Base-by-base conservation (phyloP, 2,329 filamentous ascomycete species). In the Aspergillus fumigatus region DNA sequence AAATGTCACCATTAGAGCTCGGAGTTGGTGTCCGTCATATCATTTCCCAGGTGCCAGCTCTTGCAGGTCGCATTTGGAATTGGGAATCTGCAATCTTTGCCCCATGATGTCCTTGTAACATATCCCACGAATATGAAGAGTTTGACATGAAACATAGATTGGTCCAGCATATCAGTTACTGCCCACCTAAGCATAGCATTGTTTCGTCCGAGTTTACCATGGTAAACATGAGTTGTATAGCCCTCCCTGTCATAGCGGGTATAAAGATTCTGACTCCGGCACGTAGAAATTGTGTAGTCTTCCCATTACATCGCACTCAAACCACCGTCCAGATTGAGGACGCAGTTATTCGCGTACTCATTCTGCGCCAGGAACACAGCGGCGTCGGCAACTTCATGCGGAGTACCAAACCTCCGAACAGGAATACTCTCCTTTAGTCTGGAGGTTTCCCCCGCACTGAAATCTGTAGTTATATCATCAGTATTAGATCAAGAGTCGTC, bases 301-400 rank as follows among this genome's bases (percentile, higher is more conserved):
- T 41, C 4, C 21, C 32, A 56, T 80, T 70, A 89, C 52, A 76
- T 65, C 51, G 88, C 89, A 71, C 88, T 92, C 63, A 95, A 72
- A 1, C 92, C 92, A 17, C 92, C 92, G 73, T 96, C 92, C 27
- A 96, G 79, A 71, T 92, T 94, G 52, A 96, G 79, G 51, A 92
- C 81, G 71, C 90, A 94, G 63, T 95, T 95, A 71, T 93, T 93
- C 55, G 90, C 89, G 74, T 93, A 96, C 60, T 83, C 77, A 72
- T 94, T 96, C 49, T 81, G 81, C 29, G 84, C 88, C 17, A 96
- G 80, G 71, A 95, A 96, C 27, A 88, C 69, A 49, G 88, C 89
- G 54, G 91, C 90, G 67, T 92, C 86, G n/a, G 91, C 90, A 32
- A 95, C 84, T 71, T 96, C 91, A 26, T 83, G 79, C 7, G 82